These are phyloP conservation scores for Penicillium sp. DNA, from an alignment of 2,329 filamentous ascomycete species.

Conservation along the genomic window DNA sequence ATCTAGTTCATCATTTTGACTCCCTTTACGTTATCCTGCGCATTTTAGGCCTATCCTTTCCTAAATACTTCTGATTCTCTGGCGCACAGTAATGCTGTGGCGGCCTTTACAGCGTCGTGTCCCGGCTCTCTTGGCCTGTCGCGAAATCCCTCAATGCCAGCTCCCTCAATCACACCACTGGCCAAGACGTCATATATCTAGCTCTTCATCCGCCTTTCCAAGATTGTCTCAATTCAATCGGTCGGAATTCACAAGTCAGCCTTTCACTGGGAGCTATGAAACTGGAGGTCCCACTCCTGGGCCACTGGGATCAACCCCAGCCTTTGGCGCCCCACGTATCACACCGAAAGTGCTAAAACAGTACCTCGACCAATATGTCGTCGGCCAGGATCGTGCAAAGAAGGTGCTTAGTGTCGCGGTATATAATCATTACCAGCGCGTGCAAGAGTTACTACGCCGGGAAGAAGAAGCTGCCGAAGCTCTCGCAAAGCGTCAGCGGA, in stretches of 20 bases:
- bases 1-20: constrained; percentile 18
- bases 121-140: constrained; percentile 23
- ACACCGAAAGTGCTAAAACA: constrained; percentile 73
- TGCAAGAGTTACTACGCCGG: constrained; percentile 71
- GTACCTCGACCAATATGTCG: constrained; percentile 91
- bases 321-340: constrained; percentile 57
- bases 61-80: background rate
- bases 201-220: constrained; percentile 37
- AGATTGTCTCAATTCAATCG: constrained; percentile 56
- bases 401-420: constrained; percentile 90
- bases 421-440: constrained; percentile 93
- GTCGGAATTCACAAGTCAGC: constrained; percentile 63
- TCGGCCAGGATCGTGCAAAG: constrained; percentile 89
- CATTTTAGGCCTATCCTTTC: background rate
- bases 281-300: constrained; percentile 60
- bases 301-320: constrained; percentile 60
- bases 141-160: constrained; percentile 26
- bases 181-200: constrained; percentile 25
- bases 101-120: constrained; percentile 30
- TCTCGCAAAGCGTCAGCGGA: constrained; percentile 67
- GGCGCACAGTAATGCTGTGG: constrained; percentile 34
- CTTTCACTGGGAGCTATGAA: constrained; percentile 64
- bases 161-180: constrained; percentile 8
- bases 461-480: constrained; percentile 77
- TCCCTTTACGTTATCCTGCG: background rate